Conservation (phyloP, 495 filamentous ascomycete species). For the Annulohypoxylon bovei region DNA sequence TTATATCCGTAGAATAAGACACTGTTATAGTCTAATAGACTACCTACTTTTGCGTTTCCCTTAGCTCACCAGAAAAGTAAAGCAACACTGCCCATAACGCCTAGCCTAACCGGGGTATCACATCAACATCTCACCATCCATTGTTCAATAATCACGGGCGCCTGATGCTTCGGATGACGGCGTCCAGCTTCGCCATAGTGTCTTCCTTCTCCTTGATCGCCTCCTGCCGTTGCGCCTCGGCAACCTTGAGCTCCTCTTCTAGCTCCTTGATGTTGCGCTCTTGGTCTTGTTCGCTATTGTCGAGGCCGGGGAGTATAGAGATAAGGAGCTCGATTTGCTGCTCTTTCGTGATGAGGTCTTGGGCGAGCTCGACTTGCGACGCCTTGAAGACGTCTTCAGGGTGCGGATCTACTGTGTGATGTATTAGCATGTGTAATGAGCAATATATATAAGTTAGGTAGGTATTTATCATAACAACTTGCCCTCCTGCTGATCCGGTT, state of each 20-base stretch:
- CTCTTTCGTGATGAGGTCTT: conserved; percentile 87
- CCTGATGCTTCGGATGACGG: conserved; percentile 67
- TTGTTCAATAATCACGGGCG: conserved; percentile 50
- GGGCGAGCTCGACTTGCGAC: conserved; percentile 81
- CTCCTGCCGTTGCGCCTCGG: conserved; percentile 74
- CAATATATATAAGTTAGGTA: conserved; percentile 16
- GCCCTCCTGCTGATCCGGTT: conserved; percentile 54
- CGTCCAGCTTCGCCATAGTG: conserved; percentile 73
- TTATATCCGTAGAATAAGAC: neutral
- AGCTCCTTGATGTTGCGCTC: conserved; percentile 75
- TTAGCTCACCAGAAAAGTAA: neutral
- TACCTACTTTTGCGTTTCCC: conserved; percentile 8
- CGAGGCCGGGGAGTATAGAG: conserved; percentile 83
- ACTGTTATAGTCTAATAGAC: conserved; percentile 8
- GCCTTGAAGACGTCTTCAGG: conserved; percentile 72
- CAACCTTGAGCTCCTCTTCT: conserved; percentile 76
- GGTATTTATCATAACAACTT: conserved; percentile 5
- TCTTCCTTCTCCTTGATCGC: conserved; percentile 77
- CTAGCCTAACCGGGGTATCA: conserved; percentile 37
- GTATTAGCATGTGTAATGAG: conserved; percentile 15
- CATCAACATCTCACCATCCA: neutral
- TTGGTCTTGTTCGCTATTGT: conserved; percentile 85
- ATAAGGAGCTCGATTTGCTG: conserved; percentile 95
- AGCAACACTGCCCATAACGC: conserved; percentile 29
- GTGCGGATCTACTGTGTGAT: conserved; percentile 64